Conservation (phyloP, 768 basidiomycete species). For the Trametes meyenii region DNA sequence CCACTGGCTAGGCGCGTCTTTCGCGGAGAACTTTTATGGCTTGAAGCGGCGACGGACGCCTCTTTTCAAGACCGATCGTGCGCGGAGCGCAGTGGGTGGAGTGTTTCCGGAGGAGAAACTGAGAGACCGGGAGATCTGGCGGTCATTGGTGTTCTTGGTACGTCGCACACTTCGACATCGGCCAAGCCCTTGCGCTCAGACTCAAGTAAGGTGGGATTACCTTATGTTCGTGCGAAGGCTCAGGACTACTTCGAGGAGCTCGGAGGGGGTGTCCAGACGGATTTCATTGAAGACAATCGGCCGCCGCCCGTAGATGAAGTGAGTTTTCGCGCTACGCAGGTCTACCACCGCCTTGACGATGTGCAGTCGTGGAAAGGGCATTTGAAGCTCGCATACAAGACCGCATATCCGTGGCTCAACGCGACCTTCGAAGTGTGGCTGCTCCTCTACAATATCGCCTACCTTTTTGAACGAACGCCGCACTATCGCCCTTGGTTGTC, state of each 20-base stretch:
- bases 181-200: neutral
- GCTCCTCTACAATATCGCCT: slow-evolving; percentile 81
- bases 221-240: slow-evolving; percentile 86
- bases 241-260: slow-evolving; percentile 90
- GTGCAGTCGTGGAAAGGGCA: slow-evolving; percentile 54
- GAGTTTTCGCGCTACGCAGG: slow-evolving; percentile 4
- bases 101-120: slow-evolving; percentile 68
- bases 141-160: slow-evolving; percentile 81
- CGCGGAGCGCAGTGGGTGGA: slow-evolving; percentile 66
- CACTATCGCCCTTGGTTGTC: slow-evolving; percentile 92
- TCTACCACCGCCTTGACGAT: neutral
- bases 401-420: slow-evolving; percentile 82
- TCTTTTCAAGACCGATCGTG: slow-evolving; percentile 68
- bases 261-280: slow-evolving; percentile 78
- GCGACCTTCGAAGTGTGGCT: slow-evolving; percentile 79
- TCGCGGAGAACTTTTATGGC: slow-evolving; percentile 96
- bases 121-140: slow-evolving; percentile 65
- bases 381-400: slow-evolving; percentile 66
- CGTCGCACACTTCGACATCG: slow-evolving; percentile 30
- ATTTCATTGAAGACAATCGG: slow-evolving; percentile 59
- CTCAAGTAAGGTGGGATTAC: slow-evolving; percentile 70
- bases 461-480: slow-evolving; percentile 84
- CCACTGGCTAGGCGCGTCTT: slow-evolving; percentile 72
- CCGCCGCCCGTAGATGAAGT: slow-evolving; percentile 55
- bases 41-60: slow-evolving; percentile 78